A percentile compares a stretch with the other conserved stretches of the same genome.
phyloP scores from a whole-genome alignment of 1,139 yeast genomes.

The Insectozyma bohioensis region DNA sequence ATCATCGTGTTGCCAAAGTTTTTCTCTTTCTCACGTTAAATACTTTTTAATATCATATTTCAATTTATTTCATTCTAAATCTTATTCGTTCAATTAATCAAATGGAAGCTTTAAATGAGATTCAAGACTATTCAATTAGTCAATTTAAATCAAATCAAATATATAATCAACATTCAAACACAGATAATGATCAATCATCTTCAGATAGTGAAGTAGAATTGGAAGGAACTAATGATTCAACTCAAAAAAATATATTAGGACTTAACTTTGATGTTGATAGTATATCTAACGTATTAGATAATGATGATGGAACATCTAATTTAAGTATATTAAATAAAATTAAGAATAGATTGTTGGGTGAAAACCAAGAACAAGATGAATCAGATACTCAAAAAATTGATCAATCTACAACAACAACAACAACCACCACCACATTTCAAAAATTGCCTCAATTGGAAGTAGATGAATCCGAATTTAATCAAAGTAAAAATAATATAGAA shows the following conservation, averaged over 20 bases:
- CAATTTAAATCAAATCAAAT: slow-evolving; percentile 10
- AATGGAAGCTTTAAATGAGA: slow-evolving; percentile 22
- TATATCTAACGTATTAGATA: slow-evolving; percentile 14
- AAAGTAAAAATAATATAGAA: background rate
- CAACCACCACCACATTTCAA: slow-evolving; percentile 13
- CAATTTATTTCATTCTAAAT: background rate
- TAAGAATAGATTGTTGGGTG: slow-evolving; percentile 18
- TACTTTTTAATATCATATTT: too few species aligned
- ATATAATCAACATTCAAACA: slow-evolving; percentile 1
- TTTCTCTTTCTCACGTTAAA: too few species aligned
- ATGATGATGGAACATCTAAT: slow-evolving; percentile 7
- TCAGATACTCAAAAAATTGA: slow-evolving; percentile 3
- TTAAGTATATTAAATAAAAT: slow-evolving; percentile 19
- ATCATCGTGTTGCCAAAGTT: too few species aligned
- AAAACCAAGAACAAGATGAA: slow-evolving; percentile 2
- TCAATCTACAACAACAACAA: too few species aligned
- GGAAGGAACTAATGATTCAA: background rate
- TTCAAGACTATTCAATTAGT: slow-evolving; percentile 15
- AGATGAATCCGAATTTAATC: slow-evolving; percentile 24
- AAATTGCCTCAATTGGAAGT: slow-evolving; percentile 30
- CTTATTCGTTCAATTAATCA: too few species aligned
- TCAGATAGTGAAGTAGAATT: slow-evolving; percentile 1
- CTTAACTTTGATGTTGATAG: slow-evolving; percentile 17
- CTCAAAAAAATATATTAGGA: slow-evolving; percentile 8
- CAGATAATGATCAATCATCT: slow-evolving; percentile 4